These are phyloP conservation scores for Metschnikowia corniflorae DNA, from an alignment of 805 yeast species.

Conservation along the genomic window DNA sequence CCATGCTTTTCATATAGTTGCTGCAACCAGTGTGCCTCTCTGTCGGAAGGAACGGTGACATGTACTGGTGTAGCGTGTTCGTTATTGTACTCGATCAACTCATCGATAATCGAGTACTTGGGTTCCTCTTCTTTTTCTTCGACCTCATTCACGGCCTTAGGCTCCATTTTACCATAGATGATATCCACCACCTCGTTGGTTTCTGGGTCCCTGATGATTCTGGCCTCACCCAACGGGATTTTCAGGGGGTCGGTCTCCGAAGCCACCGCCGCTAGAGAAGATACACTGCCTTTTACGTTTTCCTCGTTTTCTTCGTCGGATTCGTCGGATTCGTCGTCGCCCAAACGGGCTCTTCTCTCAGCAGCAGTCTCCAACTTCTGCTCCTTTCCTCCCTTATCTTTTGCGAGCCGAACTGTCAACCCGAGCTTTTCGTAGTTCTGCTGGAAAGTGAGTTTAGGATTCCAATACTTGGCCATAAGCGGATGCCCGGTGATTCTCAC, in stretches of 20 bases:
- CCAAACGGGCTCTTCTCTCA: constrained; percentile 25
- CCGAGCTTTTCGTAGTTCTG: constrained; percentile 89
- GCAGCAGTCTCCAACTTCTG: constrained; percentile 42
- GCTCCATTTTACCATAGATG: constrained; percentile 64
- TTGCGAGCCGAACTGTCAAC: constrained; percentile 52
- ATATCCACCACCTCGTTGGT: constrained; percentile 62
- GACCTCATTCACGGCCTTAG: background rate
- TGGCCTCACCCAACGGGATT: constrained; percentile 77
- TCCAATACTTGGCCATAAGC: constrained; percentile 89
- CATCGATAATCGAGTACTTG: constrained; percentile 47
- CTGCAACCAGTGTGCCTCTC: constrained; percentile 74
- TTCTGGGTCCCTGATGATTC: constrained; percentile 64
- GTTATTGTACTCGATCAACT: constrained; percentile 53
- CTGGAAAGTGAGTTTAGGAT: constrained; percentile 67
- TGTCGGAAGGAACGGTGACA: constrained; percentile 57
- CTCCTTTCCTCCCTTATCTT: constrained; percentile 72
- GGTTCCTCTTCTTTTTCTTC: constrained; percentile 27
- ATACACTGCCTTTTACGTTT: background rate
- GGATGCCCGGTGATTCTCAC: constrained; percentile 69
- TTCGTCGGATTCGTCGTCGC: constrained; percentile 17
- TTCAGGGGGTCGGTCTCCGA: constrained; percentile 51
- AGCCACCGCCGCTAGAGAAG: constrained; percentile 32
- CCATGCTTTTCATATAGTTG: constrained; percentile 73
- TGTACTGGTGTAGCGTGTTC: constrained; percentile 46
- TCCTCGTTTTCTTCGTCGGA: constrained; percentile 17